A percentile compares a stretch with the other conserved stretches of the same genome.
Conservation (phyloP, 2,329 filamentous ascomycete species). For the Curvularia sp. region DNA sequence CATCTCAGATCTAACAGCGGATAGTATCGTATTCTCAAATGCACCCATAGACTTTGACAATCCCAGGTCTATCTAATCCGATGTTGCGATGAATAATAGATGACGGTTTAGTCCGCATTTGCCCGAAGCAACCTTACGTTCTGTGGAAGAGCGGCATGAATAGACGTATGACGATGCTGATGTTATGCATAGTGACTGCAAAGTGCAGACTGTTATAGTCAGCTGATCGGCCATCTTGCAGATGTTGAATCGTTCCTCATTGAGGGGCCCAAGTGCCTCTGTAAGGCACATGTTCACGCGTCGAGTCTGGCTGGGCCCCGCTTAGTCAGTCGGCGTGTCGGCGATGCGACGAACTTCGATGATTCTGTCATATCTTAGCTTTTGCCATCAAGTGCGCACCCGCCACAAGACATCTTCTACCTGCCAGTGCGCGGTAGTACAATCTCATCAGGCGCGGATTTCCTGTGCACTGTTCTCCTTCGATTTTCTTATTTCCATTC, state of each 20-base stretch:
- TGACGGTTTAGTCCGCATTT: not conserved
- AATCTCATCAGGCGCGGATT: constrained; percentile 6
- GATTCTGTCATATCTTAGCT: constrained; percentile 26
- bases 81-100: not conserved
- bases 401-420: constrained; percentile 19
- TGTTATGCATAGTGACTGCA: not conserved
- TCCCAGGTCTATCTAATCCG: not conserved
- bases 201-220: not conserved
- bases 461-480: not conserved
- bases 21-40: not conserved
- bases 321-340: constrained; percentile 23
- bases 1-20: not conserved
- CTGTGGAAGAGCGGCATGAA: not conserved
- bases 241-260: not conserved
- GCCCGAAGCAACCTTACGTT: not conserved
- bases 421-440: constrained; percentile 28
- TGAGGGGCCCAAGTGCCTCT: not conserved
- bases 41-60: not conserved
- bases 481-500: not conserved
- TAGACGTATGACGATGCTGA: not conserved
- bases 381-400: constrained; percentile 26
- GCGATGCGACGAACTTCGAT: constrained; percentile 21
- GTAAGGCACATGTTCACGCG: constrained; percentile 1
- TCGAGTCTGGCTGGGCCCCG: constrained; percentile 5
- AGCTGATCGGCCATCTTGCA: not conserved